Evolutionary conservation across 2,329 filamentous ascomycete species (phyloP), one percentile per base, ranked within the genome.

Genomic region (Epichloe coenophiala): DNA sequence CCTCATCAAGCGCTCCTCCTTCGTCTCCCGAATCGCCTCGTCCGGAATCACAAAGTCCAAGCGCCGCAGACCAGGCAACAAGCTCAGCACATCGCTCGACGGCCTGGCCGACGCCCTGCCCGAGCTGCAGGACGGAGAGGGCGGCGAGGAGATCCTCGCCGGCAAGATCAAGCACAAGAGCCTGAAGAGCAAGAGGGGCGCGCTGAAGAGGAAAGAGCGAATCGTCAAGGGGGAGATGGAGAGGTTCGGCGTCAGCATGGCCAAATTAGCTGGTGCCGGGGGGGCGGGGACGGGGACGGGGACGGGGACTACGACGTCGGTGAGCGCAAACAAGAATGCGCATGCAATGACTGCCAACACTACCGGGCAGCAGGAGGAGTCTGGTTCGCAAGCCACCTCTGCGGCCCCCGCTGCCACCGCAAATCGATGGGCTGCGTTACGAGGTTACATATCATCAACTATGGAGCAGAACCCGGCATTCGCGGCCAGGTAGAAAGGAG

Each of bases 401-500:
- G 38, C 56, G 9, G 51, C 54, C 36, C 53, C 57, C 5, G 58
- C 65, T 8, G 64, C 68, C 11, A 80, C 75, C 15, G 69, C 77
- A 9, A 80, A 74, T 59, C 73, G 86, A 50, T 96, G 88, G 85
- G 85, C 85, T 33, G 88, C 88, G 15, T 65, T 97, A 65, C 80
- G 90, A 59, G 81, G 75, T 9, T 94, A 91, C 62, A 94, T 96
- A 48, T 84, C 86, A 2, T 77, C 83, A 41, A 96, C 88, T 1
- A 88, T 95, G 82, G 88, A 95, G 69, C 85, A 88, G 66, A 91
- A 91, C 59, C 80, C 84, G 13, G 86, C 84, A 3, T 95, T 95
- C 58, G 52, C 54, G 19, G 57, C 51, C 19, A 62, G 65, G 50
- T 47, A 45, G 48, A 17, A 45, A 2, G n/a, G 11, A 21, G n/a